Percentiles rank a stretch among this genome's conserved stretches.
These are phyloP conservation scores for Colletotrichum neosansevieriae DNA, from an alignment of 2,329 filamentous ascomycete genomes.

Conservation along the genomic window DNA sequence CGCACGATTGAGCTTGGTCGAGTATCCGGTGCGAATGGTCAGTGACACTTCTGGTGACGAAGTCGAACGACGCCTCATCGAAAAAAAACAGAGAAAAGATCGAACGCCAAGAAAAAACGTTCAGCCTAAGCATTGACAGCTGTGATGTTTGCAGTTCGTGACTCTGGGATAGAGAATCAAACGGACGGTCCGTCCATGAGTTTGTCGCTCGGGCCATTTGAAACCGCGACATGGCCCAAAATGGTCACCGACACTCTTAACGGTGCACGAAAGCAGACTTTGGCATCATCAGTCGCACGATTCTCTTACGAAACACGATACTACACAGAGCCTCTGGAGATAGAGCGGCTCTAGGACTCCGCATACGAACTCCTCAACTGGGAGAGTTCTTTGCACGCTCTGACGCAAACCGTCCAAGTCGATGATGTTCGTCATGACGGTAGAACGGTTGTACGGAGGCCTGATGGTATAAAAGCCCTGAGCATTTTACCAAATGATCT, in stretches of 20 bases:
- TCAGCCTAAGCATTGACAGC: conserved; percentile 15
- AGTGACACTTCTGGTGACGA: background rate
- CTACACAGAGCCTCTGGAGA: conserved; percentile 3
- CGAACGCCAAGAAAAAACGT: conserved; percentile 26
- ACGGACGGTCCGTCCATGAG: conserved; percentile 14
- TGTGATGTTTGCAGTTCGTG: background rate
- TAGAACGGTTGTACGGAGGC: conserved; percentile 15
- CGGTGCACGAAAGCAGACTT: conserved; percentile 8
- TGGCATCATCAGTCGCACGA: conserved; percentile 10
- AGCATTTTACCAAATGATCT: conserved; percentile 14
- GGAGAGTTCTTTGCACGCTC: background rate
- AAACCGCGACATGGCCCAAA: conserved; percentile 28
- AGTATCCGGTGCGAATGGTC: background rate
- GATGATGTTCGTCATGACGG: conserved; percentile 17
- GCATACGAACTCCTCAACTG: conserved; percentile 2
- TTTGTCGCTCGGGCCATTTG: conserved; percentile 31
- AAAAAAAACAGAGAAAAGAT: conserved; percentile 10
- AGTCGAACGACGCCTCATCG: background rate
- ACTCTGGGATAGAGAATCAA: conserved; percentile 4
- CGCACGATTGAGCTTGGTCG: background rate
- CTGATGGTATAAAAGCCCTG: background rate
- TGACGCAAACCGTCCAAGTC: background rate
- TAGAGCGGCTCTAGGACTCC: background rate
- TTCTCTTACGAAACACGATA: conserved; percentile 10
- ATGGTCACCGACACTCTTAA: conserved; percentile 4